Base-by-base conservation (phyloP, 306 rosid species). In the Medicago lupulina region DNA sequence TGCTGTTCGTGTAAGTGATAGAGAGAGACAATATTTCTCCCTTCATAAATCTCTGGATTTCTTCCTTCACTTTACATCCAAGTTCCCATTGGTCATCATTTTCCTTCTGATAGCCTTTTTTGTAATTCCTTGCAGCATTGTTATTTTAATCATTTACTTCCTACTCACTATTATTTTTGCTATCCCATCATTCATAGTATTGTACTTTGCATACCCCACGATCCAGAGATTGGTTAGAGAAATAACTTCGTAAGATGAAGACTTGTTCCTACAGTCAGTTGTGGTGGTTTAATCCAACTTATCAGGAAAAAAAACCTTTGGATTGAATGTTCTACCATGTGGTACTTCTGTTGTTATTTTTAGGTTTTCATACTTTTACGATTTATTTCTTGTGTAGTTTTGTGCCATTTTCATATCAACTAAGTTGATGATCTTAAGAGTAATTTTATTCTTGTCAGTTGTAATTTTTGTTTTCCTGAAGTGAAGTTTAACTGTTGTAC, bases 141-240 rank as follows among this genome's bases (percentile, higher is more conserved):
- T 86, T 77, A 75, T 91, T 76, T 83, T 91, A 85, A 80, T 84
- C 79, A 73, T 94, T 71, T 94, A 92, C 91, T 81, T 94, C 71
- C 74, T 94, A 60, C 82, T 92, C 69, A 90, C 97, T 15, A 80
- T 87, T 46, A 47, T 92, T 79, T 92, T 94, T 81, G 98, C 98
- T 46, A 85, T 92, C 81, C 98, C 97, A 38, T 90, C 98, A 31
- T 77, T 86, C 74, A 82, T 90, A 67, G 63, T 88, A 41, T 71
- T 94, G 89, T 94, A 92, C 85, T 90, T 88, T 76, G 84, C 92
- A 44, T 85, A 78, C 84, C 97, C 96, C 46, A 87, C 88, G 2
- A 66, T 92, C 82, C 85, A 88, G 79, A 91, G 90, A 88, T 82
- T 94, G 83, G 71, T 90, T 51, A 87, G 85, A 70, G 92, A 90